Base-by-base conservation (phyloP, 75 land plant species). In the Picea sitchensis region DNA sequence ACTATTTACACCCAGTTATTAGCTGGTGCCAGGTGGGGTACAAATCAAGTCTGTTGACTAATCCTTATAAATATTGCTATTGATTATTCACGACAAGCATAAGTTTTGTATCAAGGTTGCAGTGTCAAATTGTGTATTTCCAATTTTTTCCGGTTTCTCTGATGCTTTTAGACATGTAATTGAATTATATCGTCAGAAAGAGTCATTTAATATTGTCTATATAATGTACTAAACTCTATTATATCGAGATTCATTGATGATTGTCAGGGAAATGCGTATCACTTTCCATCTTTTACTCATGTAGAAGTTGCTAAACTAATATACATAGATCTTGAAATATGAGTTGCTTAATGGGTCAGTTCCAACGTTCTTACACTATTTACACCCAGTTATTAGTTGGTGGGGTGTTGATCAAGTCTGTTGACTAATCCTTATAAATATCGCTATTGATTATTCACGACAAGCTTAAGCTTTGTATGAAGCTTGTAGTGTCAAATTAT, bases 401-500 rank as follows among this genome's bases (percentile, higher is more conserved):
- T 51, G 56, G 56, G 56, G 56, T 51, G 11, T 11, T 51, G 1
- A 51, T 51, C 56, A 51, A 51, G 47, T 71, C 74, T 67, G 41
- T 41, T 71, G n/a, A 41, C 44, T 20, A 23, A 20, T 17, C 51
- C 47, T 69, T 31, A 9, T 44, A 41, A 71, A 21, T 71, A 11
- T 71, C 20, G 8, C 9, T 71, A 71, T 71, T 71, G 31, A 15
- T 69, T 44, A 71, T 71, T 71, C 74, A 44, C 36, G 4, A 20
- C 74, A 71, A 20, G 41, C 26, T 71, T 41, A 38, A 71, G 54
- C 74, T 71, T 71, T 71, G 74, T 41, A 44, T 71, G 74, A 47
- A 71, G 74, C 56, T n/a, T 71, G 54, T 20, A 71, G 21, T 71
- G 54, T 71, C 56, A 44, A 71, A 71, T n/a, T 71, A 20, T 36